phyloP scores from a whole-genome alignment of 2,329 filamentous ascomycete genomes.

The Didymella exigua region DNA sequence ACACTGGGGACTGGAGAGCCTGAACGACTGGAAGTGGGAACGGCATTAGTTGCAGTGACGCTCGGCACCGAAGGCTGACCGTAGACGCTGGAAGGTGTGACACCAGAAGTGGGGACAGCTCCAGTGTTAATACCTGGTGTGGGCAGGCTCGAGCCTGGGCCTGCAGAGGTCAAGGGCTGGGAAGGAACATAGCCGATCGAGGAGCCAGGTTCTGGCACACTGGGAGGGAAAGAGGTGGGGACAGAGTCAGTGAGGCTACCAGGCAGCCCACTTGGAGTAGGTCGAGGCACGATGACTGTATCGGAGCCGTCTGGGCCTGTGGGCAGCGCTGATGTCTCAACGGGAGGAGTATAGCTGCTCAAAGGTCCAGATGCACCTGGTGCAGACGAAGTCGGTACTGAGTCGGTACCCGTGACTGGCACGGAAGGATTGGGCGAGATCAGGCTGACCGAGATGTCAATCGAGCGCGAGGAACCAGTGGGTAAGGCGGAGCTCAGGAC shows the following conservation, averaged over 20 bases:
- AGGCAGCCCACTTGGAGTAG: conserved; percentile 1
- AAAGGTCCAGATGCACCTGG: background rate
- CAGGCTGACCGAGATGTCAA: conserved; percentile 5
- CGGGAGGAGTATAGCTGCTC: background rate
- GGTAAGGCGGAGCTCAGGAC: conserved; percentile 12
- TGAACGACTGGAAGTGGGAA: conserved; percentile 7
- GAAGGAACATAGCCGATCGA: conserved; percentile 10
- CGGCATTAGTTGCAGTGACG: conserved; percentile 13
- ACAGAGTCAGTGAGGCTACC: conserved; percentile 12
- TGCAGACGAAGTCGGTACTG: background rate
- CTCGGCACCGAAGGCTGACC: conserved; percentile 2
- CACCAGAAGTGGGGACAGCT: conserved; percentile 4
- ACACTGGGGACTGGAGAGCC: background rate
- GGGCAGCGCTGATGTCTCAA: conserved; percentile 1
- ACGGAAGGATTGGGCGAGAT: conserved; percentile 6
- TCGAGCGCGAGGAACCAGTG: background rate
- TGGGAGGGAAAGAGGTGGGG: conserved; percentile 15
- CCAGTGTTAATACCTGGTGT: conserved; percentile 3
- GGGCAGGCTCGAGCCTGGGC: conserved; percentile 5
- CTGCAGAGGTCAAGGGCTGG: conserved; percentile 10
- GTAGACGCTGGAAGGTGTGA: conserved; percentile 4
- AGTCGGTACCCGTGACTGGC: background rate
- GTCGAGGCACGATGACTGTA: background rate
- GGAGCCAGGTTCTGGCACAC: background rate
- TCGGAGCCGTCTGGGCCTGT: background rate